Base-by-base conservation (phyloP, 2,329 filamentous ascomycete species). In the Monilinia fructigena region DNA sequence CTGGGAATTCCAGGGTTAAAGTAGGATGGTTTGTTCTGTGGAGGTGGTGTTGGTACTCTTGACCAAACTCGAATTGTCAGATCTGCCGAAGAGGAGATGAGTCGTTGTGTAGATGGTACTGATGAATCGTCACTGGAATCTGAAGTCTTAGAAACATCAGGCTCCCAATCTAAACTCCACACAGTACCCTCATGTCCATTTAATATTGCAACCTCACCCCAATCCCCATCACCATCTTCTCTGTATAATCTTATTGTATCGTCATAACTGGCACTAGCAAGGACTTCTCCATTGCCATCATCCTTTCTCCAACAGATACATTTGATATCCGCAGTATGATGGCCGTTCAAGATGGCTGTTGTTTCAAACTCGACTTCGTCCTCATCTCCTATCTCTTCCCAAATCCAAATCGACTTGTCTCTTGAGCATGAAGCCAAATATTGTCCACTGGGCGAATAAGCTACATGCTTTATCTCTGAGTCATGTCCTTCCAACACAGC, bases 361-460 rank as follows among this genome's bases (percentile, higher is more conserved):
- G 95, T 98, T 82, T 99, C 95, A 81, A 93, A 98, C 76, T 98
- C 95, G 77, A 97, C 94, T 65, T 96, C 93, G 20, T 89, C 90
- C 71, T 91, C 89, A 11, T 80, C 79, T 50, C 86, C 85, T 64
- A 97, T 85, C 77, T 98, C 95, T 79, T 99, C 95, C 95, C 95
- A 99, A 73, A 99, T 92, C 95, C 95, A 99, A 23, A 98, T 92
- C 20, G 87, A 90, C 80, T 98, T 98, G 77, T 99, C 95, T 59
- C 95, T 85, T 63, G 88, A 91, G 78, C 93, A 97, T 0, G 93
- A 97, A 7, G 95, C 95, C 5, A 99, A 84, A 73, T 92, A 88
- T 68, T 89, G 86, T 0, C 91, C 91, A 0, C 86, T 86, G 0
- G 91, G 88, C 23, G 85, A 88, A 80, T 93, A 96, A 2, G 86